Evolutionary conservation across 2,329 filamentous ascomycete genomes (phyloP), one percentile per base, ranked within the genome.

Genomic region (Pestalotiopsis sp.): DNA sequence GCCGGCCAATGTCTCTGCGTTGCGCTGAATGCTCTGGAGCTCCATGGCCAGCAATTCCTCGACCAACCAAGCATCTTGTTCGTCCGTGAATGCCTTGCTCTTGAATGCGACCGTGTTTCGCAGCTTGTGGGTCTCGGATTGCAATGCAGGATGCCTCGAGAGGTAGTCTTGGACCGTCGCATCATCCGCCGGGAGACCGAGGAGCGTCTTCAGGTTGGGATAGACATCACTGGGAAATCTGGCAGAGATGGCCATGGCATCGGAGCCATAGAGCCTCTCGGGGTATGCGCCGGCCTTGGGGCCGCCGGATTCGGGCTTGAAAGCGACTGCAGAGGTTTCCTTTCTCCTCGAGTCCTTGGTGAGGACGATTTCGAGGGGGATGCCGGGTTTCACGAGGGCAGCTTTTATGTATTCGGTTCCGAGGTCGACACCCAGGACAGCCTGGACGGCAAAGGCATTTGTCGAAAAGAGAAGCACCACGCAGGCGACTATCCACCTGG

Each of bases 371-470:
- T 99, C 96, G 78, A 99, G 93, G 12, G 96, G 96, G 66, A 97
- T 95, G 70, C 96, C 96, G 2, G 96, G 96, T 83, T 98, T 98
- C 71, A 99, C 95, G 57, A 99, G 89, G 14, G 93, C 91, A 36
- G 95, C 95, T 85, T 98, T 99, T 84, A 99, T 93, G 83, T 97
- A 98, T 80, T 97, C 94, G 68, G 96, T 98, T 74, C 96, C 96
- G 67, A 99, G 87, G 82, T 99, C 96, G 76, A 99, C 88, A 71
- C 96, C 96, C 25, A 99, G 85, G 20, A 98, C 95, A 66, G 94
- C 93, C 9, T 93, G 84, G 64, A 83, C 82, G 31, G 87, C 87
- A 57, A 86, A 82, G 57, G 85, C 86, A 72, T 88, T 81, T 60
- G 82, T 76, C 36, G 82, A 80, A 70, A 85, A 84, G 66, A 85